phyloP scores from a whole-genome alignment of 768 basidiomycete species.

The Collybia sp. region DNA sequence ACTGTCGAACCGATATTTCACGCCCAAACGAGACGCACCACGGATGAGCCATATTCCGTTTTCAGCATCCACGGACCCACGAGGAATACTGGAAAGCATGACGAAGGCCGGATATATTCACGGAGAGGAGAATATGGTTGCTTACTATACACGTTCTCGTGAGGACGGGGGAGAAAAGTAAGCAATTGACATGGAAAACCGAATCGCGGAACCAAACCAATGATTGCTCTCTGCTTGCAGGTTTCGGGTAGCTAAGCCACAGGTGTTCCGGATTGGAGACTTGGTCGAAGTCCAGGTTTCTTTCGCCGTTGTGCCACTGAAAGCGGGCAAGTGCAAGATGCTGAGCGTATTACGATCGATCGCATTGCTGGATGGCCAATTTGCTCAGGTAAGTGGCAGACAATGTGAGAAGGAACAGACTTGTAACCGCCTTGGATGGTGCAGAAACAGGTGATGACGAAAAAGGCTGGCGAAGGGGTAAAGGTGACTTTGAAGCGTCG shows the following conservation, averaged over 20 bases:
- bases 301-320: constrained; percentile 5
- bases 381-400: constrained; percentile 9
- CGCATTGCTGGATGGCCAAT: constrained; percentile 11
- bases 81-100: background rate
- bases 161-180: too few relatives aligned
- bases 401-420: background rate
- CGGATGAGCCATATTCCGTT: background rate
- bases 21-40: background rate
- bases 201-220: too few relatives aligned
- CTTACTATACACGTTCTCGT: background rate
- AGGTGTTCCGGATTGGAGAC: constrained; percentile 10
- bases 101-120: background rate
- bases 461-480: too few relatives aligned
- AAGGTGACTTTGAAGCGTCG: too few relatives aligned
- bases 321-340: constrained; percentile 7
- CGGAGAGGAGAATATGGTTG: background rate
- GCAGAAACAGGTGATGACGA: too few relatives aligned
- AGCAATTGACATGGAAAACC: too few relatives aligned
- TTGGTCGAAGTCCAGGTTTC: constrained; percentile 16
- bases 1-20: background rate
- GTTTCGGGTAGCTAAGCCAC: constrained; percentile 3
- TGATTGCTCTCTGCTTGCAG: background rate
- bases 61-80: background rate
- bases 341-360: constrained; percentile 5
- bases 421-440: too few relatives aligned